A percentile compares a stretch with the other conserved stretches of the same genome.
Evolutionary conservation across 2,329 filamentous ascomycete genomes (phyloP).

Genomic region (Ustilaginoidea virens): DNA sequence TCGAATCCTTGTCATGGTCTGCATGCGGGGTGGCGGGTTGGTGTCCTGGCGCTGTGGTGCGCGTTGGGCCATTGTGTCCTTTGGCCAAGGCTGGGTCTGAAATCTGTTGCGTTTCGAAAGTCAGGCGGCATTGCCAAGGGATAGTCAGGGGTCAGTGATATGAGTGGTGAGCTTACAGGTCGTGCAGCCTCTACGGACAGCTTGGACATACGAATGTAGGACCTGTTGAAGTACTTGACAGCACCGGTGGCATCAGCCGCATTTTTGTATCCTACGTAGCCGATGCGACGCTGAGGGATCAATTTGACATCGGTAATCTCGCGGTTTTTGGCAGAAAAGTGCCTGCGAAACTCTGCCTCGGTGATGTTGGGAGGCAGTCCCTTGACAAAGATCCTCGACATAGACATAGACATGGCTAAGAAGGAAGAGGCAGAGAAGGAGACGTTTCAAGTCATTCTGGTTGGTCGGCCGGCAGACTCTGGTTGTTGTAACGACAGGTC

Average conservation of each 20-base stretch:
- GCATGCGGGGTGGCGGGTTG: constrained; percentile 1
- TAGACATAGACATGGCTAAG: constrained; percentile 27
- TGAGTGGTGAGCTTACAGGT: constrained; percentile 38
- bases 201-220: constrained; percentile 91
- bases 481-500: too few relatives aligned
- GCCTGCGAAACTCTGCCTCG: constrained; percentile 73
- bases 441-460: constrained; percentile 1
- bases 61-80: constrained; percentile 12
- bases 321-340: constrained; percentile 61
- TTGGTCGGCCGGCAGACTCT: constrained; percentile 6
- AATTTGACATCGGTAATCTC: constrained; percentile 85
- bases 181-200: constrained; percentile 79
- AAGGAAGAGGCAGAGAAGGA: constrained; percentile 1
- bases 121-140: too few relatives aligned
- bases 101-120: constrained; percentile 28
- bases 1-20: constrained; percentile 17
- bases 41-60: constrained; percentile 8
- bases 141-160: too few relatives aligned
- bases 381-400: constrained; percentile 65
- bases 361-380: constrained; percentile 73
- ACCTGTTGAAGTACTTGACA: constrained; percentile 88
- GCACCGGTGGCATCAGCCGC: constrained; percentile 66
- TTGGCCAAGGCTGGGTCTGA: constrained; percentile 25
- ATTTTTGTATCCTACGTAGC: constrained; percentile 86
- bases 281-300: constrained; percentile 77